A percentile compares a stretch with the other conserved stretches of the same genome.
These are phyloP conservation scores for Blakeslea trispora DNA, from an alignment of 371 early-diverging fungal genomes.

Conservation along the genomic window DNA sequence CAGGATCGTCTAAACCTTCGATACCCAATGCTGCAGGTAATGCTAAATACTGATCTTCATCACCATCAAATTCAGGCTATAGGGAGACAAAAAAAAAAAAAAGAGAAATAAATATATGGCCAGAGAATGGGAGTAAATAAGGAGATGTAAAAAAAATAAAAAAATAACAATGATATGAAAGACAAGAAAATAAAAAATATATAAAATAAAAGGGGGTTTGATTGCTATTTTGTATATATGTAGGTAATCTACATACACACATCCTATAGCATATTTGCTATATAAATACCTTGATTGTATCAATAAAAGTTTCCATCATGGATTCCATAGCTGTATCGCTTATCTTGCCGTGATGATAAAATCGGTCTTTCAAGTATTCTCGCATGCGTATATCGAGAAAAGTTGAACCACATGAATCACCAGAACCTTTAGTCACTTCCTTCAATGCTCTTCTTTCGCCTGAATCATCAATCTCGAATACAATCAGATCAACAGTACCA, in stretches of 20 bases:
- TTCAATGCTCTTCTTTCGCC: constrained; percentile 44
- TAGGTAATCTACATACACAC: no score
- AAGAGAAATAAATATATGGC: not conserved
- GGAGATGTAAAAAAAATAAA: constrained; percentile 7
- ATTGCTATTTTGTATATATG: not conserved
- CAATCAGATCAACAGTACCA: constrained; percentile 65
- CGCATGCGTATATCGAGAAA: constrained; percentile 58
- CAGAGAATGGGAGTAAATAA: constrained; percentile 6
- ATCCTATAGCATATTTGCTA: constrained; percentile 4
- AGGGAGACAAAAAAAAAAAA: not conserved
- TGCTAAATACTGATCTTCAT: constrained; percentile 58
- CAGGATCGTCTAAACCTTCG: constrained; percentile 54
- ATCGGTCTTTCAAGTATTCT: constrained; percentile 46
- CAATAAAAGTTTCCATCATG: constrained; percentile 50
- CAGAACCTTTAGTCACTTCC: constrained; percentile 57
- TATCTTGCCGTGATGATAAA: constrained; percentile 44
- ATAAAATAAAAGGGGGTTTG: constrained; percentile 2
- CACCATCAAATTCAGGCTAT: constrained; percentile 63
- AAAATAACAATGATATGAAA: not conserved
- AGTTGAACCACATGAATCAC: constrained; percentile 59
- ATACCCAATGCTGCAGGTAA: constrained; percentile 57
- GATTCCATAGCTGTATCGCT: constrained; percentile 51
- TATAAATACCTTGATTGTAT: constrained; percentile 48
- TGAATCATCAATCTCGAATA: constrained; percentile 50
- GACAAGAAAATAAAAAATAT: not conserved